Conservation (phyloP, 2,329 filamentous ascomycete genomes). For the Diaporthe batatas region DNA sequence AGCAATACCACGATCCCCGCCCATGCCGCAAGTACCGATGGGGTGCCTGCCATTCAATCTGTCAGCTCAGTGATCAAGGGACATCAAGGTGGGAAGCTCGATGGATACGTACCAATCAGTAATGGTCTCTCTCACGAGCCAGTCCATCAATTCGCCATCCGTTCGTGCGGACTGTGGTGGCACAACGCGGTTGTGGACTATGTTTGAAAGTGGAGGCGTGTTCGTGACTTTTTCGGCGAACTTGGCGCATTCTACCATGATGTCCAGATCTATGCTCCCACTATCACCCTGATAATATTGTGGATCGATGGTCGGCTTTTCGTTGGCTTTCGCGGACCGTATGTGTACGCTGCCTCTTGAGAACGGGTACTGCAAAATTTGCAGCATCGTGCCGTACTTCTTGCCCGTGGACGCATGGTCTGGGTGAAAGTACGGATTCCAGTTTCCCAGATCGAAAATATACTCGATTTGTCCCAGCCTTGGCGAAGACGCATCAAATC, state of each 20-base stretch:
- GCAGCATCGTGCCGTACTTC: conserved; percentile 62
- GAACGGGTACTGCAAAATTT: conserved; percentile 66
- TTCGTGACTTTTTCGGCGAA: conserved; percentile 14
- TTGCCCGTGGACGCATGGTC: conserved; percentile 47
- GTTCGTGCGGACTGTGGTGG: background rate
- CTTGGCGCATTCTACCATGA: conserved; percentile 6
- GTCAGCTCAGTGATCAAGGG: conserved; percentile 28
- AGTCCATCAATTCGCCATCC: background rate
- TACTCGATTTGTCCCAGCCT: conserved; percentile 20
- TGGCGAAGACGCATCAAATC: background rate
- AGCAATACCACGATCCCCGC: conserved; percentile 50
- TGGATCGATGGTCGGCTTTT: conserved; percentile 19
- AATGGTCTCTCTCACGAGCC: conserved; percentile 17
- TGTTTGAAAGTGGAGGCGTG: background rate
- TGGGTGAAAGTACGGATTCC: background rate
- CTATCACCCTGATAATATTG: background rate
- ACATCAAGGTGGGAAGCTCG: background rate
- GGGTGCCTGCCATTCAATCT: conserved; percentile 46
- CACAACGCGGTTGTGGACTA: conserved; percentile 17
- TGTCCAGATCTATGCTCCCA: background rate
- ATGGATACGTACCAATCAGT: background rate
- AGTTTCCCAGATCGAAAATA: conserved; percentile 22
- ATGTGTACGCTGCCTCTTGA: conserved; percentile 63
- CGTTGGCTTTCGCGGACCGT: conserved; percentile 37
- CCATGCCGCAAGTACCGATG: conserved; percentile 59